Evolutionary conservation across 1,139 yeast species (phyloP).

Genomic region (Sugiyamaella xylanicola): DNA sequence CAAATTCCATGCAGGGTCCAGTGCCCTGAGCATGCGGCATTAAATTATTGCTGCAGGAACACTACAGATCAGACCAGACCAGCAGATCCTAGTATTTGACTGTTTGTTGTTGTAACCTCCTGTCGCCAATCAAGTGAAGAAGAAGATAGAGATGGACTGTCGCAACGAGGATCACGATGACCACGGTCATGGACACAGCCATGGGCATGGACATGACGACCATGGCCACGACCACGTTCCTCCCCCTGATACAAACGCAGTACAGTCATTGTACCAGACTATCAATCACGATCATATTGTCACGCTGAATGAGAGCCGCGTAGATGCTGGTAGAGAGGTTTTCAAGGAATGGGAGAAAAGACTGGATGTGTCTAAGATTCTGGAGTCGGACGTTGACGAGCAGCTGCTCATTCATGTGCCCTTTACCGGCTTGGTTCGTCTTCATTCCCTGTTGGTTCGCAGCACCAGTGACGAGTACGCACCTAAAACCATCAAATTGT

Average conservation of each 20-base stretch:
- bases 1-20: neutral
- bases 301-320: constrained; percentile 65
- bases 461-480: constrained; percentile 63
- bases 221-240: constrained; percentile 52
- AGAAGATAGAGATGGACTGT: constrained; percentile 28
- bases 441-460: constrained; percentile 72
- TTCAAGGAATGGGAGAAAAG: constrained; percentile 56
- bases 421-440: constrained; percentile 72
- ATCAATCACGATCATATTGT: constrained; percentile 64
- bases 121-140: no score
- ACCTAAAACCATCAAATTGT: constrained; percentile 69
- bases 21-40: neutral
- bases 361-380: constrained; percentile 45
- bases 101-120: no score
- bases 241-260: constrained; percentile 70
- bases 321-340: constrained; percentile 49
- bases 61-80: neutral
- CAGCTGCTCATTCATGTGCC: constrained; percentile 79
- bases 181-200: constrained; percentile 33
- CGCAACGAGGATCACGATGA: constrained; percentile 40
- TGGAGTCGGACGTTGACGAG: constrained; percentile 79
- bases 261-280: constrained; percentile 66
- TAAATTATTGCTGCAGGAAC: neutral
- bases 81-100: neutral
- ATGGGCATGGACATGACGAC: constrained; percentile 32